Base-by-base conservation (phyloP, 805 yeast genomes). In the Wickerhamiella cacticola region DNA sequence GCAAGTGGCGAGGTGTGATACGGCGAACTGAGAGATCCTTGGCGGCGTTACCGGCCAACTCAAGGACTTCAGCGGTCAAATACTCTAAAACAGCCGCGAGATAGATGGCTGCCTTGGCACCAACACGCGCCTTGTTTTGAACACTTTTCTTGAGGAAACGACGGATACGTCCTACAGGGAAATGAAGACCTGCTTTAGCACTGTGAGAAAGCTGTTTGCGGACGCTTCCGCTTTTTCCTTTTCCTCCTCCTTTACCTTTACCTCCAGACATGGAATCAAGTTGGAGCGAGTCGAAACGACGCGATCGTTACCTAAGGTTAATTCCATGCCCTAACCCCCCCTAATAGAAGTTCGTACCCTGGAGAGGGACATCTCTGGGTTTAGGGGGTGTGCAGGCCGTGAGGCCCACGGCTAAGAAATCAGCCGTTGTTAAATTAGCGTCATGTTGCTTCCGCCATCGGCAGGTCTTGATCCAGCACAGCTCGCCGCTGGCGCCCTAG, bases 121-220 rank as follows among this genome's bases (percentile, higher is more conserved):
- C 96, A 62, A 89, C 81, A 75, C 97, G 58, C 36, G 56, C 56
- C 42, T 52, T 55, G 80, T 75, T 88, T 94, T 66, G 96, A 94
- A 75, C 89, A 84, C 80, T 88, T 84, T 69, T 86, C 79, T 95
- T 85, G 65, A 88, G 74, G 61, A 88, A 77, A 75, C 96, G 81
- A 78, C 88, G 96, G 60, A 89, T 92, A 80, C 96, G 88, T 71
- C 97, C 97, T 59, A 88, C 97, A 74, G 97, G 97, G 92, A 89
- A 88, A 63, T 94, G 84, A 66, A 89, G 80, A 70, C 96, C 96
- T 66, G 97, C 96, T 10, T 59, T 55, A 23, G 59, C 55, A 48
- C 59, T 55, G 49, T 57, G 60, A 5, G 59, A 56, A 38, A 51
- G 52, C 48, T 50, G 55, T 38, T 50, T 41, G 36, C 53, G 52